phyloP scores from a whole-genome alignment of 2,329 filamentous ascomycete species.

The Penicillium sp. region DNA sequence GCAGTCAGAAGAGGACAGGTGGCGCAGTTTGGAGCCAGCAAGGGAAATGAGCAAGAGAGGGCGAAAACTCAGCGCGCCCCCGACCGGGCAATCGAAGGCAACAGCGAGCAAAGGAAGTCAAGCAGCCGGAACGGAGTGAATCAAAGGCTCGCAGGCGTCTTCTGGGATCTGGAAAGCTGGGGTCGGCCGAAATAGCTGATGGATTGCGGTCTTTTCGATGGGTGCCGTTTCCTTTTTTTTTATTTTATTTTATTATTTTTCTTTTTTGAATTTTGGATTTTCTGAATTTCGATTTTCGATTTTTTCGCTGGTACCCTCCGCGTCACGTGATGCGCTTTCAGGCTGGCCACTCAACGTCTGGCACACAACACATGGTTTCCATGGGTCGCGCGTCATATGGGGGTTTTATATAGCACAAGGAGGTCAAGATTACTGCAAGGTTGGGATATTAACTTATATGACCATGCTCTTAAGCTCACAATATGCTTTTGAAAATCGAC shows the following conservation, averaged over 20 bases:
- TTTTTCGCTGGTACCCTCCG: constrained; percentile 21
- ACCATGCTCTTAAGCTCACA: background rate
- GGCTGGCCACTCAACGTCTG: constrained; percentile 22
- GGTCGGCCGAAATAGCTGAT: constrained; percentile 23
- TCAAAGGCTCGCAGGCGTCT: constrained; percentile 3
- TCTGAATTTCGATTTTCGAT: constrained; percentile 27
- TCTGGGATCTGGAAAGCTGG: constrained; percentile 17
- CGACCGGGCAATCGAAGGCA: constrained; percentile 20
- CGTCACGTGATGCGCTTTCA: constrained; percentile 25
- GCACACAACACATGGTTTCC: background rate
- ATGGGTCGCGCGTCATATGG: background rate
- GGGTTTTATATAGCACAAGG: background rate
- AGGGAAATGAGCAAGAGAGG: constrained; percentile 3
- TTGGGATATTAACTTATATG: background rate
- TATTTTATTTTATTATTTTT: constrained; percentile 22
- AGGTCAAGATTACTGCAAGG: background rate
- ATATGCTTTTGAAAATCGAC: constrained; percentile 10
- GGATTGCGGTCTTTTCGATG: constrained; percentile 26
- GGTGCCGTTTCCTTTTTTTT: constrained; percentile 25
- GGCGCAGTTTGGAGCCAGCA: constrained; percentile 14
- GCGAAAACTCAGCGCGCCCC: constrained; percentile 18
- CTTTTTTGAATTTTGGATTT: constrained; percentile 23
- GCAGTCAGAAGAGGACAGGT: constrained; percentile 11
- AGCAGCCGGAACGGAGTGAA: constrained; percentile 4
- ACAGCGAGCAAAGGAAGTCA: constrained; percentile 6